Evolutionary conservation across 257 asterid species (phyloP).

Genomic region (Penstemon newberryi): DNA sequence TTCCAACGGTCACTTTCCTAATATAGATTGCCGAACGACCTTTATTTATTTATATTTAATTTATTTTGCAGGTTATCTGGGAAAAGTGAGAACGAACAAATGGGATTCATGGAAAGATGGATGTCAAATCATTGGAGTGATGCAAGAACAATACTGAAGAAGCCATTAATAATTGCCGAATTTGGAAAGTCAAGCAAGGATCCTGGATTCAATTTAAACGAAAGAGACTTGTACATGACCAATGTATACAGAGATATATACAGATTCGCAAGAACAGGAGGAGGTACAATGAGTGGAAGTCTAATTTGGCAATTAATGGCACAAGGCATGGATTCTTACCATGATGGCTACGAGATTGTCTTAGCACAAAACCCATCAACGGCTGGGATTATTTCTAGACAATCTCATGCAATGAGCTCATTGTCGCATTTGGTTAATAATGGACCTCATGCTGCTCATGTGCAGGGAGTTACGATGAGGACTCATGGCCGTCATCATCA

Average conservation of each 20-base stretch:
- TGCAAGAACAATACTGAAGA: conserved; percentile 47
- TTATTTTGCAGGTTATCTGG: conserved; percentile 51
- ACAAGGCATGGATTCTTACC: conserved; percentile 56
- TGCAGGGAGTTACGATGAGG: neutral
- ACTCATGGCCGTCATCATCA: neutral
- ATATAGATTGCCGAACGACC: too few species aligned
- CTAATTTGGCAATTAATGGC: conserved; percentile 79
- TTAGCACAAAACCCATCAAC: conserved; percentile 55
- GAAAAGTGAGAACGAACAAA: conserved; percentile 45
- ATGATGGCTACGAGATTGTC: conserved; percentile 62
- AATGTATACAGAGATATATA: conserved; percentile 48
- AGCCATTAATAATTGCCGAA: conserved; percentile 61
- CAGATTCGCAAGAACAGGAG: conserved; percentile 53
- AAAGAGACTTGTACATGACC: conserved; percentile 51
- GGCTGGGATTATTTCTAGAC: conserved; percentile 38
- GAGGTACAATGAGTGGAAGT: conserved; percentile 75
- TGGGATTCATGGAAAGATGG: conserved; percentile 70
- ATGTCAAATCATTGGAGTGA: conserved; percentile 60
- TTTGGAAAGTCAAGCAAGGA: conserved; percentile 72
- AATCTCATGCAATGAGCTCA: neutral
- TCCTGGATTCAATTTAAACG: conserved; percentile 39
- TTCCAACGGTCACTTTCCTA: too few species aligned
- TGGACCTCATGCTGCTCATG: neutral
- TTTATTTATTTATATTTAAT: neutral
- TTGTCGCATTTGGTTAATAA: neutral